Evolutionary conservation across 2,329 filamentous ascomycete species (phyloP).

Genomic region (Neofusicoccum cordaticola): DNA sequence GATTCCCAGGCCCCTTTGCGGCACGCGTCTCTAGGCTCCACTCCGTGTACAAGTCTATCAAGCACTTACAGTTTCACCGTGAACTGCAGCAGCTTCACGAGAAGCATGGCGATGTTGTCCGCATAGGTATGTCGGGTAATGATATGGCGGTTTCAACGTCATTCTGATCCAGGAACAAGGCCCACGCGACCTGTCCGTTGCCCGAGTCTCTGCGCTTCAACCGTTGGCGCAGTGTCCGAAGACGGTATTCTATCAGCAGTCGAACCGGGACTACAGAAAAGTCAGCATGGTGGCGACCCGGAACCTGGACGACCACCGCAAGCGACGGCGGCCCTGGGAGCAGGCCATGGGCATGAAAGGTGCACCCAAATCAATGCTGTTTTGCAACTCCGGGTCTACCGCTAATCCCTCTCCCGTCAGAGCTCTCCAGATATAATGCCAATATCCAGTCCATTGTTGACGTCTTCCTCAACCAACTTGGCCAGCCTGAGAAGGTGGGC

Average conservation of each 20-base stretch:
- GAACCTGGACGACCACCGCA: constrained; percentile 28
- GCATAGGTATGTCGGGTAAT: neutral
- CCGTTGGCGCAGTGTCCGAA: neutral
- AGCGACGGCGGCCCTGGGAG: constrained; percentile 32
- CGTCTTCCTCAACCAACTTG: neutral
- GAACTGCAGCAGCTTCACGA: neutral
- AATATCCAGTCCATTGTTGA: neutral
- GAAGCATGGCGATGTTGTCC: neutral
- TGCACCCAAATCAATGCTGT: constrained; percentile 23
- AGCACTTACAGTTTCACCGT: neutral
- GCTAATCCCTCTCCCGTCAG: neutral
- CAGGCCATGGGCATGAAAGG: constrained; percentile 30
- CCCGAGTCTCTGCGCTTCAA: neutral
- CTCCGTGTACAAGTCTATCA: neutral
- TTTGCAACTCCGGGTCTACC: constrained; percentile 15
- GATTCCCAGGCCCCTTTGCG: constrained; percentile 34
- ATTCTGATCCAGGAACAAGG: neutral
- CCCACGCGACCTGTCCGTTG: neutral
- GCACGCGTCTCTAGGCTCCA: constrained; percentile 28
- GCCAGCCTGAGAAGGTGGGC: neutral
- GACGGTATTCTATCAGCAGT: neutral
- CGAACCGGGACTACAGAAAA: neutral
- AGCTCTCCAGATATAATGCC: neutral
- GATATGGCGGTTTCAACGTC: no score
- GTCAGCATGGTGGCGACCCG: constrained; percentile 26